These are phyloP conservation scores for Citrus hindsii DNA, from an alignment of 345 rosid species.

Conservation along the genomic window DNA sequence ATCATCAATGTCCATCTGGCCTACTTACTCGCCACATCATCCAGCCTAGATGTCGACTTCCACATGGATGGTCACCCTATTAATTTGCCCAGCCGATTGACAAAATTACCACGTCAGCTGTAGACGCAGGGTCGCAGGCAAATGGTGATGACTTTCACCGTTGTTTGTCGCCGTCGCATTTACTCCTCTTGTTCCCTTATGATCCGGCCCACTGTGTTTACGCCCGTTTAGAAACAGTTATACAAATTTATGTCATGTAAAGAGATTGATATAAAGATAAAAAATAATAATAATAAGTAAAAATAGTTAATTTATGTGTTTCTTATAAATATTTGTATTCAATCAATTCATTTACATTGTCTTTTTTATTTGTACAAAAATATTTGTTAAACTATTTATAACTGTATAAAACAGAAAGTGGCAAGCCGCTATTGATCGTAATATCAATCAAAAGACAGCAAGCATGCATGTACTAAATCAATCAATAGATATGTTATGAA, in stretches of 20 bases:
- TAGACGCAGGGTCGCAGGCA: neutral
- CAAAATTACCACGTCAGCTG: conserved; percentile 3
- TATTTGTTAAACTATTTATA: too few relatives aligned
- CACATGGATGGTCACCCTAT: conserved; percentile 16
- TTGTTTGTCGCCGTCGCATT: conserved; percentile 27
- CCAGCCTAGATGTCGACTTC: conserved; percentile 17
- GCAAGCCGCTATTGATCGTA: neutral
- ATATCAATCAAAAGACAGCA: conserved; percentile 2
- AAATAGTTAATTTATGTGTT: neutral
- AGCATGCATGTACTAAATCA: neutral
- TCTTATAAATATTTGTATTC: too few relatives aligned
- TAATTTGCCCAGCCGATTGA: neutral
- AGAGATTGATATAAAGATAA: neutral
- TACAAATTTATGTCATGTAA: neutral
- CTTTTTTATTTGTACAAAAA: too few relatives aligned
- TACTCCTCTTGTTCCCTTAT: conserved; percentile 17
- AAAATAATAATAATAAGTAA: too few relatives aligned
- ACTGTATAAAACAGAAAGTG: too few relatives aligned
- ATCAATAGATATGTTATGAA: neutral
- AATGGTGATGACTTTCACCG: conserved; percentile 2
- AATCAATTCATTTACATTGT: too few relatives aligned
- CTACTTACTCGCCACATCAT: neutral
- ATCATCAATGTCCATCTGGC: conserved; percentile 19
- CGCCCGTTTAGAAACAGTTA: too few relatives aligned
- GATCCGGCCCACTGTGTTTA: neutral